These are phyloP conservation scores for Saccharata proteae DNA, from an alignment of 2,329 filamentous ascomycete species.

Conservation along the genomic window DNA sequence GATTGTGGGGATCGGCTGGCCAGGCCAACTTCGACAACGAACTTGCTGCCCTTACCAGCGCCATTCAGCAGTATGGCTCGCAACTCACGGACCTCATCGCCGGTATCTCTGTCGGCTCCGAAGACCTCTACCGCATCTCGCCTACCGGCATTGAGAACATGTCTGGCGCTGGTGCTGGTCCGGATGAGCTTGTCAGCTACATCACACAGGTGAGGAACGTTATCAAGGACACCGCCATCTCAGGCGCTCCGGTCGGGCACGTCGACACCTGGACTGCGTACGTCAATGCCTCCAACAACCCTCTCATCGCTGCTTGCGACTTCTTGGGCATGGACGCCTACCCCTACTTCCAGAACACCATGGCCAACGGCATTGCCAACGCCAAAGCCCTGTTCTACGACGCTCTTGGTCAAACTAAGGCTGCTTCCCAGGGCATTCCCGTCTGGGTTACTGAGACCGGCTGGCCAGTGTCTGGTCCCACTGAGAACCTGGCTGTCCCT, in stretches of 20 bases:
- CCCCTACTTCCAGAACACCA: slow-evolving; percentile 65
- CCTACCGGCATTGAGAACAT: slow-evolving; percentile 53
- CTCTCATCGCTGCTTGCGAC: slow-evolving; percentile 58
- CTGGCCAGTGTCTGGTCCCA: slow-evolving; percentile 63
- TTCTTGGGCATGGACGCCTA: slow-evolving; percentile 79
- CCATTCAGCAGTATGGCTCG: slow-evolving; percentile 56
- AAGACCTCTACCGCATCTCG: slow-evolving; percentile 56
- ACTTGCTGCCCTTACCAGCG: slow-evolving; percentile 55
- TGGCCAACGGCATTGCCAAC: slow-evolving; percentile 43
- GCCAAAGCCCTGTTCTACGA: slow-evolving; percentile 56
- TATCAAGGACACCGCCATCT: slow-evolving; percentile 50
- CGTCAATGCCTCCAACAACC: slow-evolving; percentile 59
- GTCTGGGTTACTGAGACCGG: slow-evolving; percentile 86
- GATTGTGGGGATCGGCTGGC: slow-evolving; percentile 69
- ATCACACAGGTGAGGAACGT: slow-evolving; percentile 55
- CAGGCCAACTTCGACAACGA: slow-evolving; percentile 56
- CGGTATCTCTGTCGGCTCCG: slow-evolving; percentile 75
- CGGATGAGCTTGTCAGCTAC: slow-evolving; percentile 53
- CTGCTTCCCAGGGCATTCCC: slow-evolving; percentile 51
- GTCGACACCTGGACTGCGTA: slow-evolving; percentile 73
- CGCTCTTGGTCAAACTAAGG: slow-evolving; percentile 49
- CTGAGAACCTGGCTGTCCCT: slow-evolving; percentile 48
- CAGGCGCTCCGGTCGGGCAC: slow-evolving; percentile 56
- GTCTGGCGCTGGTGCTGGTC: slow-evolving; percentile 50
- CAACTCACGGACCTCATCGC: slow-evolving; percentile 55